Evolutionary conservation across 345 rosid genomes (phyloP), one percentile per base, ranked within the genome.

Genomic region (Cardamine resedifolia): DNA sequence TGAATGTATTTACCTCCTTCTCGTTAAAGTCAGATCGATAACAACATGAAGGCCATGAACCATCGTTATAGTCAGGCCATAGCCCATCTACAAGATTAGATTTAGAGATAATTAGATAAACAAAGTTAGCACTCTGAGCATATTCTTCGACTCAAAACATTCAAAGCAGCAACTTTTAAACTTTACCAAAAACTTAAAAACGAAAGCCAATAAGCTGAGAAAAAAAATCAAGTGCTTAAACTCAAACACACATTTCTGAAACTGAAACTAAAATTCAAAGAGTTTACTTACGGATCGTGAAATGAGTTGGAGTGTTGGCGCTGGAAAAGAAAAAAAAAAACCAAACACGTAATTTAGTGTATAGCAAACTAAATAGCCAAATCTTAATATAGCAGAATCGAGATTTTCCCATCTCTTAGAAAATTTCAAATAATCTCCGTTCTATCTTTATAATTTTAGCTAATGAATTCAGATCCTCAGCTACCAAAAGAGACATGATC

Each of bases 31-130:
- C 27, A 38, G 87, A 77, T 49, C 75, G 74, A 20, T 36, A 73
- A 73, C 98, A 93, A 74, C 98, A 93, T 3, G 97, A 81, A 75
- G 98, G 98, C 90, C 92, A 93, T 16, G 86, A 84, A 73, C 96
- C 98, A 68, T 93, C 98, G 58, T 90, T 90, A 75, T 93, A 93
- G 74, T 93, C 92, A 38, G 97, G 94, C 98, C 98, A 93, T n/a
- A 93, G 38, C 50, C 98, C 98, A 86, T 93, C 98, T 93, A 79
- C 72, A 33, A 61, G 49, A 72, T 58, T 15, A 61, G 41, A 41
- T 51, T 28, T 10, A 11, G 10, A 60, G 10, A 52, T 14, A 1
- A 51, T 50, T 38, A 74, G 43, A 44, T n/a, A 44, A n/a, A n/a
- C 10, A 16, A 44, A 39, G 16, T 39, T 39, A 39, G 16, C 6